Evolutionary conservation across 257 asterid genomes (phyloP).

Genomic region (Handroanthus guayacan): DNA sequence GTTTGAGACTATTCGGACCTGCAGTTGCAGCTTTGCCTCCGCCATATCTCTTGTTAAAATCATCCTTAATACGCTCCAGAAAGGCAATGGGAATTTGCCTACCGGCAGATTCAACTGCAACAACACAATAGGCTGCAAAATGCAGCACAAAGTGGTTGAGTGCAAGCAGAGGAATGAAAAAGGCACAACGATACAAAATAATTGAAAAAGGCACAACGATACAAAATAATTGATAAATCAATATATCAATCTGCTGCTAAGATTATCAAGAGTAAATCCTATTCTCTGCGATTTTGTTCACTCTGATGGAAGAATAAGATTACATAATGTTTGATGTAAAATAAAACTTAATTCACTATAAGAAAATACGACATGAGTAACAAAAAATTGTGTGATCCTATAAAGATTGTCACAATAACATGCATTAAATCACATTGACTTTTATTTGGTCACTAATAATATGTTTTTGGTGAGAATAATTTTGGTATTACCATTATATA

Average conservation of each 20-base stretch:
- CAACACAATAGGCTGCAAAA: conserved; percentile 58
- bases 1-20: conserved; percentile 52
- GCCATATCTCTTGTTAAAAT: conserved; percentile 54
- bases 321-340: background rate
- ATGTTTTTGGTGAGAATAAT: too few species aligned
- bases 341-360: background rate
- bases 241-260: background rate
- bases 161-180: too few species aligned
- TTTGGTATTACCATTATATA: too few species aligned
- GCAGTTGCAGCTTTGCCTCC: conserved; percentile 57
- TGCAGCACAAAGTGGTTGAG: background rate
- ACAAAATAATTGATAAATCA: background rate
- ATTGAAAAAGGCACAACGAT: background rate
- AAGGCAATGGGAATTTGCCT: conserved; percentile 64
- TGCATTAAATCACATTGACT: too few species aligned
- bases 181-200: background rate
- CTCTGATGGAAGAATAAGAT: background rate
- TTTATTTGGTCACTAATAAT: too few species aligned
- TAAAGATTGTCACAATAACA: too few species aligned
- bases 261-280: conserved; percentile 6
- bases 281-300: background rate
- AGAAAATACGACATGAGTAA: too few species aligned
- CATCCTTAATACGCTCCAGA: conserved; percentile 62
- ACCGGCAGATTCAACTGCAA: conserved; percentile 63
- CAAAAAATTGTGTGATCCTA: too few species aligned